A percentile compares a stretch with the other conserved stretches of the same genome.
These are phyloP conservation scores for Boechera stricta DNA, from an alignment of 345 rosid genomes.

Conservation along the genomic window DNA sequence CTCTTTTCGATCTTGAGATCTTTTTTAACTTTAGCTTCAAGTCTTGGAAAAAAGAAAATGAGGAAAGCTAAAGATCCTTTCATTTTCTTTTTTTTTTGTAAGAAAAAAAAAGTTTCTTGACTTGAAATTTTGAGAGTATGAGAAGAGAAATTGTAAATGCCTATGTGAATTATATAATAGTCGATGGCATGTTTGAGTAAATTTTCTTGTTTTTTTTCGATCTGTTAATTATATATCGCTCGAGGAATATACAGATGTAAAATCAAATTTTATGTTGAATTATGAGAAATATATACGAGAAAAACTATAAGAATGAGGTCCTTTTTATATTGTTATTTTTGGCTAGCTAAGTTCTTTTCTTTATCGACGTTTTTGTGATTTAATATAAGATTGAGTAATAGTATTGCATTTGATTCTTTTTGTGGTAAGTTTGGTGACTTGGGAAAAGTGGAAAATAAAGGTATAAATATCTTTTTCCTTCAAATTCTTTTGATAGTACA, in stretches of 20 bases:
- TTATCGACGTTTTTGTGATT: neutral
- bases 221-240: neutral
- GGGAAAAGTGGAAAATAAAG: constrained; percentile 9
- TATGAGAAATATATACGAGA: neutral
- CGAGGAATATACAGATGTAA: constrained; percentile 3
- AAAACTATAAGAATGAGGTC: neutral
- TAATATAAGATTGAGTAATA: neutral
- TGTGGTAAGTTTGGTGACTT: constrained; percentile 11
- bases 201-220: neutral
- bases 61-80: constrained; percentile 23
- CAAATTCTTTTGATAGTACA: constrained; percentile 26
- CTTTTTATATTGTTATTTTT: neutral
- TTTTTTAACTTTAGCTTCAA: constrained; percentile 21
- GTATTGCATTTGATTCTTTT: neutral
- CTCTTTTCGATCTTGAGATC: constrained; percentile 28
- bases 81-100: neutral
- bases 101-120: neutral
- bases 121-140: constrained; percentile 29
- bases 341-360: neutral
- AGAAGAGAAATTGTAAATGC: constrained; percentile 38
- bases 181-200: constrained; percentile 36
- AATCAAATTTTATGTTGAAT: constrained; percentile 1
- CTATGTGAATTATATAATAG: constrained; percentile 30
- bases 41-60: constrained; percentile 7
- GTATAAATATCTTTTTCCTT: constrained; percentile 1